phyloP scores from a whole-genome alignment of 345 rosid species.

The Populus simonii region DNA sequence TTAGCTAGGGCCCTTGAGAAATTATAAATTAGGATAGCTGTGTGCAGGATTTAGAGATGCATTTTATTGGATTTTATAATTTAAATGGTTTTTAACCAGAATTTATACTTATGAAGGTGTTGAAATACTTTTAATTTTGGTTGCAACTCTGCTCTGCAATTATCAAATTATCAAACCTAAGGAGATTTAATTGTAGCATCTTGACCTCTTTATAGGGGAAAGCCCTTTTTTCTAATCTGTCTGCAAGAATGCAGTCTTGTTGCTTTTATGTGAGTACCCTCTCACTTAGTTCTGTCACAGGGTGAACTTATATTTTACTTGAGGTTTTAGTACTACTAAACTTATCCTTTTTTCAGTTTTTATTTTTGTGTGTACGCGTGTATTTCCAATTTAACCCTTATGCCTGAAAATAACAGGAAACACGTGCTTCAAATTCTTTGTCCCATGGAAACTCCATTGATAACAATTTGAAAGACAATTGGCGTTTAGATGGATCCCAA shows the following conservation, averaged over 20 bases:
- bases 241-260: neutral
- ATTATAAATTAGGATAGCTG: neutral
- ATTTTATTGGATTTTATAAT: neutral
- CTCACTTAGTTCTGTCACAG: constrained; percentile 6
- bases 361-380: neutral
- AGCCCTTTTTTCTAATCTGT: neutral
- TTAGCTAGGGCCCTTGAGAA: neutral
- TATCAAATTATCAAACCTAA: neutral
- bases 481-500: constrained; percentile 67
- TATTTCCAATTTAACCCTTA: neutral
- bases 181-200: too few species aligned
- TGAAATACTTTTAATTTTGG: constrained; percentile 4
- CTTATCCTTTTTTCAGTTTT: neutral
- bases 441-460: constrained; percentile 43
- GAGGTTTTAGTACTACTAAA: neutral
- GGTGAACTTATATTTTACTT: neutral
- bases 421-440: constrained; percentile 36
- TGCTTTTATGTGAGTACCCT: neutral
- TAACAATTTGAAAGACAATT: constrained; percentile 51
- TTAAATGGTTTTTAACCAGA: neutral
- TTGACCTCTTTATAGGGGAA: constrained; percentile 1
- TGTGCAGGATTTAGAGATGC: neutral
- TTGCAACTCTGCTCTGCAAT: neutral
- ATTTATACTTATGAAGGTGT: neutral
- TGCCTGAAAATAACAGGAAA: constrained; percentile 36